phyloP scores from a whole-genome alignment of 495 filamentous ascomycete species.

The Penicillium bovifimosum region DNA sequence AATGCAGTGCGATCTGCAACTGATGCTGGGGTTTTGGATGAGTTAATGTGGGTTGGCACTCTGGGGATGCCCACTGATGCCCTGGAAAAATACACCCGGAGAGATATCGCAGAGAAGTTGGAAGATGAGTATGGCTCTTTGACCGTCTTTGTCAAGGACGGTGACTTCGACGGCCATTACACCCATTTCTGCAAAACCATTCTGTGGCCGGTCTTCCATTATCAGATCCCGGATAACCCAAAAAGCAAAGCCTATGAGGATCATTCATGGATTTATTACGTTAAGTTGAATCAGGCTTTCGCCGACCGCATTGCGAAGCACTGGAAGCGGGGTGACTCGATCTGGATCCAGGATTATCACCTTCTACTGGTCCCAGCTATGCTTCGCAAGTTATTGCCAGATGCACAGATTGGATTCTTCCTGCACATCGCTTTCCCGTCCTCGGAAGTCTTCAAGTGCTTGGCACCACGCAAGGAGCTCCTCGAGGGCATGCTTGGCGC shows the following conservation, averaged over 20 bases:
- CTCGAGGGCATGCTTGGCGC: constrained; percentile 87
- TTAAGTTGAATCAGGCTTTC: constrained; percentile 82
- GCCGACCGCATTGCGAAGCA: constrained; percentile 81
- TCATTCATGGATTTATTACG: constrained; percentile 92
- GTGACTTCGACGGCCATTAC: constrained; percentile 88
- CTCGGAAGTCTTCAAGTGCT: constrained; percentile 87
- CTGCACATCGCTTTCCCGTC: constrained; percentile 92
- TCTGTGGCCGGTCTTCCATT: constrained; percentile 89
- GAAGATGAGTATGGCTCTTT: constrained; percentile 74
- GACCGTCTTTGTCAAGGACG: constrained; percentile 77
- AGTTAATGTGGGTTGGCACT: constrained; percentile 83
- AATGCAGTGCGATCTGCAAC: constrained; percentile 78
- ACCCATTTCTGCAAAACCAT: constrained; percentile 90
- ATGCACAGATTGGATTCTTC: constrained; percentile 93
- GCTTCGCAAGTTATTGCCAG: constrained; percentile 77
- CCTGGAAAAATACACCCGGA: constrained; percentile 61
- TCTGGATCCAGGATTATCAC: constrained; percentile 96
- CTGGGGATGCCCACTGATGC: constrained; percentile 87
- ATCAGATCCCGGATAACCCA: constrained; percentile 92
- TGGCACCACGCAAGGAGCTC: constrained; percentile 76
- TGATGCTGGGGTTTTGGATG: constrained; percentile 54
- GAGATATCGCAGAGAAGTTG: constrained; percentile 72
- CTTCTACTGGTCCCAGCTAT: constrained; percentile 85
- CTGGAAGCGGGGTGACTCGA: constrained; percentile 84
- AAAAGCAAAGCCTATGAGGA: constrained; percentile 97